phyloP scores from a whole-genome alignment of 139 green algal species.

The Axilococcus clingmanii region DNA sequence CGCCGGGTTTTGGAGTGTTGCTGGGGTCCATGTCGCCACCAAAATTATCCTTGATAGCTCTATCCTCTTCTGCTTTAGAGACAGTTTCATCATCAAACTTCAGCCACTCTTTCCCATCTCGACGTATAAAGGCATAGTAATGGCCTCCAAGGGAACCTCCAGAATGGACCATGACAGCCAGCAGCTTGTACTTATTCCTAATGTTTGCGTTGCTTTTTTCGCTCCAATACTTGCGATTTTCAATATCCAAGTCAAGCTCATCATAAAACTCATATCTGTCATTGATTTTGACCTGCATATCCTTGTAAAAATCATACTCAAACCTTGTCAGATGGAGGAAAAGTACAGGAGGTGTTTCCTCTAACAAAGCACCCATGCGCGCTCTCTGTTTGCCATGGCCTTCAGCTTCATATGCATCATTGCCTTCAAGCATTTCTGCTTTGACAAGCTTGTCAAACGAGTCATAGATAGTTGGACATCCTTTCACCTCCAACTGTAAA shows the following conservation, averaged over 20 bases:
- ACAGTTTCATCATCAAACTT: constrained; percentile 96
- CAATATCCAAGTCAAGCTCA: constrained; percentile 76
- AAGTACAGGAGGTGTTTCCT: constrained; percentile 85
- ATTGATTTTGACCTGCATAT: constrained; percentile 91
- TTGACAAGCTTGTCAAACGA: constrained; percentile 74
- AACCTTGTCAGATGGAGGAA: constrained; percentile 97
- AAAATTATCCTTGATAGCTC: constrained; percentile 85
- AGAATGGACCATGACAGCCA: constrained; percentile 91
- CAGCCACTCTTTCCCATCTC: constrained; percentile 69
- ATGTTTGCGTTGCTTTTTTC: constrained; percentile 44
- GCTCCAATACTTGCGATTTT: constrained; percentile 47
- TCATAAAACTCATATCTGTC: constrained; percentile 90
- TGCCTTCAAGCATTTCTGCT: constrained; percentile 66
- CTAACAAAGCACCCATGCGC: constrained; percentile 82
- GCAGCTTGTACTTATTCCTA: constrained; percentile 77
- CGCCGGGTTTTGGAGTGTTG: not conserved
- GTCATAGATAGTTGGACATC: constrained; percentile 73
- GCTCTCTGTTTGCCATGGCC: constrained; percentile 87
- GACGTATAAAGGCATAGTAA: constrained; percentile 86
- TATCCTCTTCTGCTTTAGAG: constrained; percentile 50
- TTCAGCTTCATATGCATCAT: constrained; percentile 95
- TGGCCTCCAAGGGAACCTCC: constrained; percentile 91
- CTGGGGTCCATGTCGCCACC: constrained; percentile 58
- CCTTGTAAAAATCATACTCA: constrained; percentile 88
- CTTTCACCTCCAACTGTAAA: constrained; percentile 90